A percentile compares a stretch with the other conserved stretches of the same genome.
These are phyloP conservation scores for Chalara sp. DNA, from an alignment of 2,329 filamentous ascomycete genomes.

Conservation along the genomic window DNA sequence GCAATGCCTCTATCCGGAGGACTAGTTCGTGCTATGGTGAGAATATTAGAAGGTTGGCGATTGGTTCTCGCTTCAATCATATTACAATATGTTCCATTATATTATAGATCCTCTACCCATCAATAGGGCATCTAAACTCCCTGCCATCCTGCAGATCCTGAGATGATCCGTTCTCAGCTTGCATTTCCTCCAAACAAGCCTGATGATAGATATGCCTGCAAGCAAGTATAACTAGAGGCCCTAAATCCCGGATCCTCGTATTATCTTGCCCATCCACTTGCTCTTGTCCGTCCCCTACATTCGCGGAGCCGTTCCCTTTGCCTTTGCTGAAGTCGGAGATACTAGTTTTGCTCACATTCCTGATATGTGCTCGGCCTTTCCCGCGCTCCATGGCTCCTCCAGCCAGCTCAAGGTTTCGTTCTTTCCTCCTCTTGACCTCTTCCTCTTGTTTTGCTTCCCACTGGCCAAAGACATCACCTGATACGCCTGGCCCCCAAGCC, in stretches of 20 bases:
- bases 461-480: constrained; percentile 68
- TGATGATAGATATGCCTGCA: constrained; percentile 68
- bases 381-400: constrained; percentile 29
- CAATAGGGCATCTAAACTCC: constrained; percentile 29
- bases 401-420: constrained; percentile 24
- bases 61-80: no score
- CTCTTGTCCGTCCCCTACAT: constrained; percentile 33
- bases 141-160: constrained; percentile 41
- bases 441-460: constrained; percentile 62
- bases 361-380: constrained; percentile 33
- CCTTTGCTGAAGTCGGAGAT: constrained; percentile 15
- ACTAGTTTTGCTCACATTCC: constrained; percentile 20
- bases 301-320: constrained; percentile 18
- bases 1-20: no score
- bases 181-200: constrained; percentile 59
- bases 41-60: no score
- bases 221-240: constrained; percentile 59
- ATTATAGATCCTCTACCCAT: constrained; percentile 27
- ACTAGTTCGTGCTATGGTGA: no score
- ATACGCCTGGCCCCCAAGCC: constrained; percentile 84
- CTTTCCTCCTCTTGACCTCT: constrained; percentile 36
- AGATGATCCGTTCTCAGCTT: constrained; percentile 42
- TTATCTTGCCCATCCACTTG: constrained; percentile 15
- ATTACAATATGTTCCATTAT: no score
- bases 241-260: constrained; percentile 43